Conservation (phyloP, 768 basidiomycete genomes). For the Boletus reticuloceps region DNA sequence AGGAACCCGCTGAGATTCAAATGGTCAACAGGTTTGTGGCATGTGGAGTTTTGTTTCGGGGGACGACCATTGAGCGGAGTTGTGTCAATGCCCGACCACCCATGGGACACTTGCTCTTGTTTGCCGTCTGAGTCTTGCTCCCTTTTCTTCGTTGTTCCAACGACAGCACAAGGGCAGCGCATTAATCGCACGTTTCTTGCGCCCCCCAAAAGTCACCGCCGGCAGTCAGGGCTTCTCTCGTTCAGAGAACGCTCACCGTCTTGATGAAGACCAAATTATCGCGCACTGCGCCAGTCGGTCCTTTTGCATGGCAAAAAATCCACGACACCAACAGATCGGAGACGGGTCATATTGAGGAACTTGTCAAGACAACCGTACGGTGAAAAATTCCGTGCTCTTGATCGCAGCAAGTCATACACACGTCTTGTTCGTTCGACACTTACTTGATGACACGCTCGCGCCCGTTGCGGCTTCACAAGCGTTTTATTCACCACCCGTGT, state of each 20-base stretch:
- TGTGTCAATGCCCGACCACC: too few relatives aligned
- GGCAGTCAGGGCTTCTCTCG: neutral
- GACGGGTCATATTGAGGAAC: constrained; percentile 3
- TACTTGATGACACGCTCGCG: constrained; percentile 16
- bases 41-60: constrained; percentile 9
- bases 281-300: neutral
- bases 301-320: constrained; percentile 1
- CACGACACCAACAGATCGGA: constrained; percentile 1
- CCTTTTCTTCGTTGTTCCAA: neutral
- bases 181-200: constrained; percentile 11
- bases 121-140: neutral
- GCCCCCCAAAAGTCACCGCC: neutral
- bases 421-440: constrained; percentile 21
- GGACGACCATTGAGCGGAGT: constrained; percentile 18
- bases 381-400: constrained; percentile 27
- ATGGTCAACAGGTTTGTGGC: neutral
- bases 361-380: constrained; percentile 20
- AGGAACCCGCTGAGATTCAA: constrained; percentile 2
- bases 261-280: constrained; percentile 4
- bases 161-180: neutral
- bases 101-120: neutral
- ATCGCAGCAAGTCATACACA: constrained; percentile 20
- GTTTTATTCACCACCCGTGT: constrained; percentile 10
- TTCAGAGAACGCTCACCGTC: constrained; percentile 8
- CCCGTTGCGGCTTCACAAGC: constrained; percentile 14